Evolutionary conservation across 768 basidiomycete genomes (phyloP), one percentile per base, ranked within the genome.

Genomic region (Macrocybe gigantea): DNA sequence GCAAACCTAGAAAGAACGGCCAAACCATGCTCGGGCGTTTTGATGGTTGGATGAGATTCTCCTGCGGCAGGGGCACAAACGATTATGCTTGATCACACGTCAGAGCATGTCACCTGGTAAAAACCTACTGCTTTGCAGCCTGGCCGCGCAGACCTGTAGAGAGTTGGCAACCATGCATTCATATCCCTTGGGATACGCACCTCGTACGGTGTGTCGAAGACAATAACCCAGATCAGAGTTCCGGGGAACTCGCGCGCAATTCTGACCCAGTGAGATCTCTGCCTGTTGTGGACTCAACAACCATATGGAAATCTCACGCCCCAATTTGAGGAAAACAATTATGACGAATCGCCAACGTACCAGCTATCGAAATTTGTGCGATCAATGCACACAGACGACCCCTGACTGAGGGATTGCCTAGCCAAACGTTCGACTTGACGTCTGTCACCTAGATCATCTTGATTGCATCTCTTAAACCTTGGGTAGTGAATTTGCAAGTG

Each of bases 331-430:
- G 33, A 29, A 38, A 47, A 53, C 45, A 48, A 55, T 51, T 48
- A 14, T 30, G 45, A 15, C 40, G 38, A 43, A 48, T 30, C 33
- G 43, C 44, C 40, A 36, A 72, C 79, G 63, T 65, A 88, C 86
- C 60, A 59, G 47, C 72, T 70, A 60, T 89, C 78, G 53, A 89
- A 75, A 65, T 91, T 90, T 22, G 85, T 85, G 51, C 88, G 76
- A 59, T 90, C 89, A 38, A 90, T 77, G 61, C 84, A 87, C 11
- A 83, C 83, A n/a, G 85, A 90, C 41, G 69, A 61, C n/a, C 85
- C 85, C 52, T 73, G 62, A 40, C 56, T 53, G 44, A 90, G 71
- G 6, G 73, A 70, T 15, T 65, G 53, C 49, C 79, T 65, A 5
- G 79, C 83, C 34, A 82, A 63, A 7, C 65, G 60, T 60, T 90